Evolutionary conservation across 2,329 filamentous ascomycete species (phyloP), one percentile per base, ranked within the genome.

Genomic region (Apiospora saccharicola): DNA sequence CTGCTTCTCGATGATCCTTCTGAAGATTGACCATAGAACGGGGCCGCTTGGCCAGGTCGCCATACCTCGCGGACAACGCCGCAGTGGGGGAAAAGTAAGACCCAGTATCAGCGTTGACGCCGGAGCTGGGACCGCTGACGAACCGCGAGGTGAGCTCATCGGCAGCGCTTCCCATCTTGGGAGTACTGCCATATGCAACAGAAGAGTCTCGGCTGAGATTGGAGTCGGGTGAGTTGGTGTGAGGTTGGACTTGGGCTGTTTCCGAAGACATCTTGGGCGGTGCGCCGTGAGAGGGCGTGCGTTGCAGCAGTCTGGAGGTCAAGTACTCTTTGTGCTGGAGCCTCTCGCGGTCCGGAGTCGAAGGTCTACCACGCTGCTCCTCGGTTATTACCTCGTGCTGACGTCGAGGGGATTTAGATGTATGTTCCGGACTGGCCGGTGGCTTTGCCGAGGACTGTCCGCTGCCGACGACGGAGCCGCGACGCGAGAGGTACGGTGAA

Each of bases 181-280:
- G 80, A 64, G 82, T 81, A 22, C 57, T 37, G 34, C 82, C 81
- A 67, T 81, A 83, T 47, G 83, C 79, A 22, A 81, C 81, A 19
- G 81, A 78, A 13, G 84, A 83, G 71, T 81, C 82, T 71, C 76
- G 86, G 79, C 81, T 83, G 73, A 71, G 69, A 71, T 77, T 80
- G 67, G 79, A 83, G 75, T 80, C 79, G 3, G 80, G 82, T 70
- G 79, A 85, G 74, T 74, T 79, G 67, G 80, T 76, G 69, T 72
- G 80, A 72, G 75, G 81, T 22, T 78, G 84, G 5, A 87, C 88
- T 1, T 86, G 87, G 13, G 86, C 88, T 2, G 86, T 87, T 72
- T 92, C 87, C 72, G 87, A 83, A 10, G 90, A 91, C 87, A 93
- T 92, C 78, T 91, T 87, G 51, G 90, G 91, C 47, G 91, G 89